Percentiles rank a stretch among this genome's conserved stretches.
Evolutionary conservation across 129 eudicot species (phyloP).

Genomic region (Mikania micrantha): DNA sequence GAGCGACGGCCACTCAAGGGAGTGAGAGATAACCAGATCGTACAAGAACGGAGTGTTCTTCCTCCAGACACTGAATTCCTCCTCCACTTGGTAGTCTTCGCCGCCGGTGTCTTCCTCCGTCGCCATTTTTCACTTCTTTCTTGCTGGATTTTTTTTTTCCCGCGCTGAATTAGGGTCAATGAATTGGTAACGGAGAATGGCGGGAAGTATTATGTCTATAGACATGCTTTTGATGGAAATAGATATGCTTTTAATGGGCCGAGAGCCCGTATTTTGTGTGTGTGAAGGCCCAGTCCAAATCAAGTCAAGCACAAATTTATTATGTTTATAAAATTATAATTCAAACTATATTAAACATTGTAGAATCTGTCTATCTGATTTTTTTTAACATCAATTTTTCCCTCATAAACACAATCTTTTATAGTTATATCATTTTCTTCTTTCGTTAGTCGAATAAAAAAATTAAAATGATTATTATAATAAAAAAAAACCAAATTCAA

Average conservation of each 20-base stretch:
- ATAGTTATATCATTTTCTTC: too few species aligned
- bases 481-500: too few species aligned
- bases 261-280: background rate
- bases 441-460: too few species aligned
- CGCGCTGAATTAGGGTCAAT: constrained; percentile 24
- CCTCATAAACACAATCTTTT: too few species aligned
- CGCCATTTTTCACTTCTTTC: constrained; percentile 25
- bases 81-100: constrained; percentile 52
- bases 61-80: constrained; percentile 79
- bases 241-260: too few species aligned
- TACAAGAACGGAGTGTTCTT: constrained; percentile 83
- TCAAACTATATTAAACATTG: too few species aligned
- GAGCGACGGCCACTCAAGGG: constrained; percentile 97
- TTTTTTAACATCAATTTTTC: too few species aligned
- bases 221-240: background rate
- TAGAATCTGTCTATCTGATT: too few species aligned
- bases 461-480: too few species aligned
- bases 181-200: background rate
- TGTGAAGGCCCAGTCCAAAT: background rate
- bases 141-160: constrained; percentile 23
- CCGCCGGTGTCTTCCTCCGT: constrained; percentile 30
- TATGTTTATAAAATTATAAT: too few species aligned
- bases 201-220: background rate
- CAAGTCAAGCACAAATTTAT: background rate
- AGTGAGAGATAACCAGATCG: constrained; percentile 68